These are phyloP conservation scores for Syzygium aromaticum DNA, from an alignment of 345 rosid species.

Conservation along the genomic window DNA sequence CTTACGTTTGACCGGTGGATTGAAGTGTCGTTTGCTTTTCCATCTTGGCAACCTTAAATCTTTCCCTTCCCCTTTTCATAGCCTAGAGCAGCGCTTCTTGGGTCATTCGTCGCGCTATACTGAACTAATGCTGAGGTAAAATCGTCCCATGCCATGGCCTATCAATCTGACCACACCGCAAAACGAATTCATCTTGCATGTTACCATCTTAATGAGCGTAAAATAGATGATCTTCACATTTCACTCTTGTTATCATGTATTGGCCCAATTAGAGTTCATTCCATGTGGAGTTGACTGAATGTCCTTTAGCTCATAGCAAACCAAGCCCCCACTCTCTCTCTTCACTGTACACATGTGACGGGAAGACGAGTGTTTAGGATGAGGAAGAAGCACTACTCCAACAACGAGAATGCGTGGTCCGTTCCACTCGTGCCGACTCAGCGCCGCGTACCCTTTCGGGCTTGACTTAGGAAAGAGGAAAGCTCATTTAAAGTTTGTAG, in stretches of 20 bases:
- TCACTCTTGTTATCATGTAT: not conserved
- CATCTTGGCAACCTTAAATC: not conserved
- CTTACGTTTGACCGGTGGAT: not conserved
- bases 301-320: not conserved
- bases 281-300: not conserved
- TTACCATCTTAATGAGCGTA: not conserved
- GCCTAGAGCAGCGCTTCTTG: not conserved
- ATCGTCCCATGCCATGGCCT: not conserved
- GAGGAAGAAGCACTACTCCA: not conserved
- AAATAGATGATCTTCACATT: not conserved
- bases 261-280: not conserved
- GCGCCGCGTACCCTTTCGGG: not conserved
- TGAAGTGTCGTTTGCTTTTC: not conserved
- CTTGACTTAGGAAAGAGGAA: not conserved
- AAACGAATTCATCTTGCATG: not conserved
- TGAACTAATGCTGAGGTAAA: not conserved
- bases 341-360: not conserved
- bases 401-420: not conserved
- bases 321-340: not conserved
- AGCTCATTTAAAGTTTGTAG: no score
- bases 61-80: not conserved
- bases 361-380: not conserved
- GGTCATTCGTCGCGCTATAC: not conserved
- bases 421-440: constrained; percentile 4
- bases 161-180: not conserved